Conservation (phyloP, 345 rosid species). For the Raphanus raphanistrum region DNA sequence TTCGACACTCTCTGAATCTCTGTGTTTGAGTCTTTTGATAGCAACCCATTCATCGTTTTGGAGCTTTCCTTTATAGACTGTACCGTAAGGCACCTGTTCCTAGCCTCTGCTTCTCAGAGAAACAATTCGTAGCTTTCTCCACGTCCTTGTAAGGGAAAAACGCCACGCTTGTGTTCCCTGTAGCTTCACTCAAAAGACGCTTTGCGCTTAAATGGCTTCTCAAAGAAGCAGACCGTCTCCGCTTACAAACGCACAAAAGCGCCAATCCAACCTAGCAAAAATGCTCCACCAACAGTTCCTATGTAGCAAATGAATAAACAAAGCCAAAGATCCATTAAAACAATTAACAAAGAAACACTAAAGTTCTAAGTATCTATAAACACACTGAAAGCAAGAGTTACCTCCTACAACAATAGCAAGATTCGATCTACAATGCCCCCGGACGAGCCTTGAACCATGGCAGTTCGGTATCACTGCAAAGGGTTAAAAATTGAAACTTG, state of each 20-base stretch:
- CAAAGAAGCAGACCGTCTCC: conserved; percentile 43
- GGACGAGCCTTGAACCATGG: conserved; percentile 42
- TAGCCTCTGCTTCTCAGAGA: conserved; percentile 68
- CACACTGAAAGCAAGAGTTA: conserved; percentile 27
- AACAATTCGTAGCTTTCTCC: conserved; percentile 71
- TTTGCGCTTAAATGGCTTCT: conserved; percentile 59
- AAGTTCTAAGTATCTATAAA: background rate
- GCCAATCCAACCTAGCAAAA: conserved; percentile 46
- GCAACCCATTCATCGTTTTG: conserved; percentile 71
- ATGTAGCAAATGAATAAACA: conserved; percentile 7
- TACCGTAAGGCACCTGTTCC: conserved; percentile 97
- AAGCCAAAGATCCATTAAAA: conserved; percentile 17
- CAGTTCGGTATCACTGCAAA: conserved; percentile 42
- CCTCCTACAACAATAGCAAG: conserved; percentile 70
- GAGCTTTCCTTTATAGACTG: conserved; percentile 85
- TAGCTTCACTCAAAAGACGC: conserved; percentile 72
- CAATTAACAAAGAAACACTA: background rate
- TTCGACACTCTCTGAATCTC: conserved; percentile 72
- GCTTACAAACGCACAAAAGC: conserved; percentile 46
- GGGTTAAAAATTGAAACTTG: background rate
- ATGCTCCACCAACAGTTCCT: conserved; percentile 70
- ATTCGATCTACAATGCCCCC: conserved; percentile 46
- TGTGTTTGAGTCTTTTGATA: conserved; percentile 72
- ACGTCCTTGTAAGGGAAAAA: conserved; percentile 71
- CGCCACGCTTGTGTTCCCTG: conserved; percentile 74